A percentile compares a stretch with the other conserved stretches of the same genome.
Evolutionary conservation across 345 rosid species (phyloP).

Genomic region (Pugionium dolabratum): DNA sequence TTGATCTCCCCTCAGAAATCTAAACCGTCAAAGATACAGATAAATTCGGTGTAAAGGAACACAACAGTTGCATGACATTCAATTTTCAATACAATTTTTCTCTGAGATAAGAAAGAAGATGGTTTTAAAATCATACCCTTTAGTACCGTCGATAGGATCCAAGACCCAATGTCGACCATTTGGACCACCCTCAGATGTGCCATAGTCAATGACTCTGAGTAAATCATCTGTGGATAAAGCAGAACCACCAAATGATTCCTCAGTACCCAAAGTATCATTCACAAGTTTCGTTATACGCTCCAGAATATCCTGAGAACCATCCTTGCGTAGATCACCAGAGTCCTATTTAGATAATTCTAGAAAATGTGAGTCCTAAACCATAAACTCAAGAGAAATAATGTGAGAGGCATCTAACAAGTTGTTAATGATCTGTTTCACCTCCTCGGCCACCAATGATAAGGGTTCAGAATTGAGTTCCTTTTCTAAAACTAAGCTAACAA

Average conservation of each 20-base stretch:
- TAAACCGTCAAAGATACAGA: conserved; percentile 15
- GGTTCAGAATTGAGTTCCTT: conserved; percentile 68
- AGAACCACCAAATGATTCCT: conserved; percentile 52
- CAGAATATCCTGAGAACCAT: conserved; percentile 59
- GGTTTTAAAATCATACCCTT: conserved; percentile 63
- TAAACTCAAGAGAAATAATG: neutral
- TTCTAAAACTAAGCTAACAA: conserved; percentile 74
- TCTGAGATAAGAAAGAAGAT: neutral
- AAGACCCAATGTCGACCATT: conserved; percentile 93
- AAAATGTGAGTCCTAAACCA: too few relatives aligned
- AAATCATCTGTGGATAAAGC: conserved; percentile 67
- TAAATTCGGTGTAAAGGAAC: too few relatives aligned
- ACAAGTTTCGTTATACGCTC: conserved; percentile 81
- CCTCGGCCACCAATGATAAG: conserved; percentile 90
- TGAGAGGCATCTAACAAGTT: neutral
- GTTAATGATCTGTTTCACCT: conserved; percentile 51
- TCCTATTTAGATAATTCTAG: conserved; percentile 48
- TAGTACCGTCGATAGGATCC: conserved; percentile 98
- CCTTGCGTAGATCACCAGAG: conserved; percentile 72
- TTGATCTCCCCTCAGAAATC: conserved; percentile 91
- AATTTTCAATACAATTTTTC: too few relatives aligned
- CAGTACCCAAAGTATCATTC: conserved; percentile 67
- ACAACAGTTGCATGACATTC: too few relatives aligned
- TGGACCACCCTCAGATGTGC: conserved; percentile 90
- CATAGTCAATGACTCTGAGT: conserved; percentile 69